Conservation (phyloP, 805 yeast species). For the Wickerhamomyces strasburgensis region DNA sequence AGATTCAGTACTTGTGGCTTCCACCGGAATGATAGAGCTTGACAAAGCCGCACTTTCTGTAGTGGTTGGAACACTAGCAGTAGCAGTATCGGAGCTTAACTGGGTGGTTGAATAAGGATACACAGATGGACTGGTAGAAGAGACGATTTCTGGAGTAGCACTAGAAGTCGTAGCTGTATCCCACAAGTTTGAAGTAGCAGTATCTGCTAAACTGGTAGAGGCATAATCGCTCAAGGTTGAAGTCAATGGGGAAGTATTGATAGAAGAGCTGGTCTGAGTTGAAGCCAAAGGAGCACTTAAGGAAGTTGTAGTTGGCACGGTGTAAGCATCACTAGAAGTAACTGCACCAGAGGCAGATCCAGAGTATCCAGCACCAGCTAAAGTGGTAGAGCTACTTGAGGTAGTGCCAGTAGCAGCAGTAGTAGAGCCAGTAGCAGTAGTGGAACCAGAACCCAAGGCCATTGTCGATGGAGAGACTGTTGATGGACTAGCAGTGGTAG, state of each 20-base stretch:
- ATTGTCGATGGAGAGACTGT: no score
- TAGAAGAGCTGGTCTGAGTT: background rate
- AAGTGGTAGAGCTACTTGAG: background rate
- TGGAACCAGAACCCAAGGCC: constrained; percentile 3
- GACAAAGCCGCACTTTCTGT: background rate
- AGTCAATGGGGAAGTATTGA: background rate
- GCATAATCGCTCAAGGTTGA: background rate
- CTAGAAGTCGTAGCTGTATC: background rate
- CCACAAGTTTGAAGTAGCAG: background rate
- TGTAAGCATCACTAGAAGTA: constrained; percentile 1
- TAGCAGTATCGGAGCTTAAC: background rate
- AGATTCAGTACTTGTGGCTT: constrained; percentile 1
- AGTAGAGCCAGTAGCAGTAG: constrained; percentile 1
- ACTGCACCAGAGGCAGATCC: constrained; percentile 1
- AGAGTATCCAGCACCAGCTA: constrained; percentile 1
- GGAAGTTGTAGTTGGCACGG: constrained; percentile 5
- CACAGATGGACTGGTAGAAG: background rate
- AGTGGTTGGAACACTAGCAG: background rate
- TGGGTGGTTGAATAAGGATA: background rate
- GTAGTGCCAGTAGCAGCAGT: constrained; percentile 1
- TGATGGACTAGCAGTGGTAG: constrained; percentile 2
- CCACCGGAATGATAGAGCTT: background rate
- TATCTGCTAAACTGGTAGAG: constrained; percentile 1
- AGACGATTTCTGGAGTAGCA: background rate
- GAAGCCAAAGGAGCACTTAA: constrained; percentile 8